Evolutionary conservation across 2,329 filamentous ascomycete genomes (phyloP).

Genomic region (Monilinia fructigena): DNA sequence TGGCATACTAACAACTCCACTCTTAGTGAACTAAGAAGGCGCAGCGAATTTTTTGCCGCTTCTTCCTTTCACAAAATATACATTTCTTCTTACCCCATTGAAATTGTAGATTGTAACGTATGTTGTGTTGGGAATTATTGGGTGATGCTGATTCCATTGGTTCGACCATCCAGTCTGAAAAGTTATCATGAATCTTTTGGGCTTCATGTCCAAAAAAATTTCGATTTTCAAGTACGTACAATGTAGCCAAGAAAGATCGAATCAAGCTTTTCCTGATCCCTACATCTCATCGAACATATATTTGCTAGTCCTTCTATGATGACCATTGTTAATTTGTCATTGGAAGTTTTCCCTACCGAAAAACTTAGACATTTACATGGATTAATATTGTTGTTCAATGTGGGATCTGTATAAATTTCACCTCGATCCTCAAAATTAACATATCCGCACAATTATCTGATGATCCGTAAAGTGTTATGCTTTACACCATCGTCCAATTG

Average conservation of each 20-base stretch:
- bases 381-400: no score
- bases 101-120: slow-evolving; percentile 19
- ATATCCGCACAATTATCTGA: no score
- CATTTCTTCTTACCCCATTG: slow-evolving; percentile 23
- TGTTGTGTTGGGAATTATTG: slow-evolving; percentile 1
- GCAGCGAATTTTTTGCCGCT: slow-evolving; percentile 32
- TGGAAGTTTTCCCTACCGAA: slow-evolving; percentile 48
- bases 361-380: slow-evolving; percentile 49
- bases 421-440: no score
- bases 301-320: slow-evolving; percentile 61
- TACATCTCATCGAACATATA: slow-evolving; percentile 11
- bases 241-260: slow-evolving; percentile 7
- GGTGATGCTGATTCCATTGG: slow-evolving; percentile 1
- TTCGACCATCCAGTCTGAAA: background rate
- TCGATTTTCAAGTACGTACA: no score
- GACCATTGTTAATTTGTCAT: slow-evolving; percentile 66
- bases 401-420: no score
- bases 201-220: no score
- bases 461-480: no score
- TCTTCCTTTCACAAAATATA: slow-evolving; percentile 30
- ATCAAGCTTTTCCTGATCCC: slow-evolving; percentile 25
- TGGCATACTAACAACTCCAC: no score
- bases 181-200: background rate
- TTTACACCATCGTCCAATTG: no score
- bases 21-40: background rate